These are phyloP conservation scores for Phanerochaete sordida DNA, from an alignment of 768 basidiomycete genomes.

Conservation along the genomic window DNA sequence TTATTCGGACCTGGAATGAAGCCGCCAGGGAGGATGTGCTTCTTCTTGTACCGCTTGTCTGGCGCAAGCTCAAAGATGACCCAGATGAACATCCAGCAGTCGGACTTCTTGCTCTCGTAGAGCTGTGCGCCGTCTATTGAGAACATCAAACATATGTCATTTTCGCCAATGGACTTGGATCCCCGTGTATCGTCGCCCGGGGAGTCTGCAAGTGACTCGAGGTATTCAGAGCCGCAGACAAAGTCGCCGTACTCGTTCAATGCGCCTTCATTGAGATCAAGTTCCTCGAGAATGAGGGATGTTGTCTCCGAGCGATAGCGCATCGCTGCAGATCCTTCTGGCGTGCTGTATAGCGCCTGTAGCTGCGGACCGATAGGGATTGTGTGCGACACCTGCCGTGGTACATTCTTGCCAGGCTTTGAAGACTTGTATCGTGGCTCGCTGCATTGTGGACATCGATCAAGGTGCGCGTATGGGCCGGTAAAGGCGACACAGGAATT, in stretches of 20 bases:
- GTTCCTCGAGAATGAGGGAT: too few relatives aligned
- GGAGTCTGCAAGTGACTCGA: slow-evolving; percentile 11
- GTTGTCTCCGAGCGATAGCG: too few relatives aligned
- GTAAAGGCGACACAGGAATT: slow-evolving; percentile 11
- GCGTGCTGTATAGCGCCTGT: slow-evolving; percentile 15
- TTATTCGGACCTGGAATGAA: slow-evolving; percentile 29
- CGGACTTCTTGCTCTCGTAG: slow-evolving; percentile 27
- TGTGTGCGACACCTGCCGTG: slow-evolving; percentile 13
- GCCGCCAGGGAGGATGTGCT: slow-evolving; percentile 24
- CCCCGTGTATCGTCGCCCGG: too few relatives aligned
- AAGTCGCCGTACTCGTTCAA: slow-evolving; percentile 8
- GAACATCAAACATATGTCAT: slow-evolving; percentile 10
- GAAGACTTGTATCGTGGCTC: slow-evolving; percentile 11
- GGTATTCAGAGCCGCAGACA: slow-evolving; percentile 10
- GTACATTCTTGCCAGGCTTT: slow-evolving; percentile 3
- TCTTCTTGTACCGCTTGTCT: slow-evolving; percentile 28
- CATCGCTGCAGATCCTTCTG: slow-evolving; percentile 10
- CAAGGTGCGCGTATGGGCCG: slow-evolving; percentile 10
- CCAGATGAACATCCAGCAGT: slow-evolving; percentile 33
- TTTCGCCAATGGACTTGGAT: slow-evolving; percentile 9
- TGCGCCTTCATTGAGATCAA: too few relatives aligned
- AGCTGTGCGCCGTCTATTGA: slow-evolving; percentile 20
- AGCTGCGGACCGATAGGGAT: slow-evolving; percentile 18
- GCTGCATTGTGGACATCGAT: slow-evolving; percentile 14
- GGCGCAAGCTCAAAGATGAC: slow-evolving; percentile 23